These are phyloP conservation scores for Papiliotrema terrestris DNA, from an alignment of 1,284 basidiomycete species.

Conservation along the genomic window DNA sequence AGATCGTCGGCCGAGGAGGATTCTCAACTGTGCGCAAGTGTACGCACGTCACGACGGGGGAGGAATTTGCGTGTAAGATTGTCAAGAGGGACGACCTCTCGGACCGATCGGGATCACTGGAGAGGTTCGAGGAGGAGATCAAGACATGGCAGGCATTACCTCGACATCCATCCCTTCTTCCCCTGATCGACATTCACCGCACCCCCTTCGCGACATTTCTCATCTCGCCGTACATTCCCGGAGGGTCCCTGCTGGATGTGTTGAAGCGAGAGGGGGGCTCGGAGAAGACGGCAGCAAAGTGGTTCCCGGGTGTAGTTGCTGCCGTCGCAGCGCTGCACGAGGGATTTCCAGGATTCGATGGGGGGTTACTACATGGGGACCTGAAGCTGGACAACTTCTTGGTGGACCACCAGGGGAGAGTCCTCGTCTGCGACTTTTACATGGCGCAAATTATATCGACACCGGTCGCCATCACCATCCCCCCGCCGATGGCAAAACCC, in stretches of 20 bases:
- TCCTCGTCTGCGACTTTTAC: conserved; percentile 47
- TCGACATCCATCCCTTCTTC: conserved; percentile 66
- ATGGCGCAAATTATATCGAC: conserved; percentile 34
- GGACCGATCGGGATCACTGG: conserved; percentile 43
- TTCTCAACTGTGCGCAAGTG: conserved; percentile 82
- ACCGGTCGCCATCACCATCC: conserved; percentile 5
- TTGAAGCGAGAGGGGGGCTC: conserved; percentile 58
- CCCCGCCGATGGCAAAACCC: conserved; percentile 4
- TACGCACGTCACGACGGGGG: conserved; percentile 59
- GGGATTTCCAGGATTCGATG: conserved; percentile 51
- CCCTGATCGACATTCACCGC: conserved; percentile 68
- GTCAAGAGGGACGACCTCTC: conserved; percentile 53
- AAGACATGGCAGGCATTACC: conserved; percentile 71
- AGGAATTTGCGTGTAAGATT: conserved; percentile 76
- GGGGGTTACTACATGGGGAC: conserved; percentile 79
- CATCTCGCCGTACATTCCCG: conserved; percentile 76
- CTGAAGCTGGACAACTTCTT: conserved; percentile 96
- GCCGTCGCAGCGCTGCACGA: conserved; percentile 84
- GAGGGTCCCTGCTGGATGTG: conserved; percentile 81
- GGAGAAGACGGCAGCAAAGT: conserved; percentile 73
- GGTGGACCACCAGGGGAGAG: conserved; percentile 70
- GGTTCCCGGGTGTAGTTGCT: conserved; percentile 84
- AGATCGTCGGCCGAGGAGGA: conserved; percentile 74
- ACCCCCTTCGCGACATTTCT: conserved; percentile 69
- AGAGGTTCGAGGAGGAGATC: conserved; percentile 70